These are phyloP conservation scores for Quercus cerris DNA, from an alignment of 306 rosid species.

Conservation along the genomic window DNA sequence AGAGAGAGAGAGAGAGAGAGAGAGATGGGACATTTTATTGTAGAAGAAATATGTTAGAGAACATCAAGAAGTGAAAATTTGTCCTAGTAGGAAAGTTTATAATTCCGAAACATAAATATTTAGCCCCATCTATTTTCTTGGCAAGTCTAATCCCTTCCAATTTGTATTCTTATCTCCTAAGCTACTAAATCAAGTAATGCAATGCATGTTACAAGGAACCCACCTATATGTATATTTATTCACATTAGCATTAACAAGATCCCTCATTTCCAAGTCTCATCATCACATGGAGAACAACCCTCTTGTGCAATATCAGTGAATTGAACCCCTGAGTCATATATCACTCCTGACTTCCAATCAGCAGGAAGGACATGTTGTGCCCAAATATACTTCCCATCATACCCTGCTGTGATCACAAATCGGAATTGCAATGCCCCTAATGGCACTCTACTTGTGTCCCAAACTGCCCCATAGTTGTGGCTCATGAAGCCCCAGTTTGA, in stretches of 20 bases:
- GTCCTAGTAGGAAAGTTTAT: neutral
- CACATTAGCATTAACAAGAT: neutral
- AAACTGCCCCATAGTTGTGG: slow-evolving; percentile 66
- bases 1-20: no score
- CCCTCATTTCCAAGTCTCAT: slow-evolving; percentile 36
- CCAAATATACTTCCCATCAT: slow-evolving; percentile 74
- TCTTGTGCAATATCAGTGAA: slow-evolving; percentile 70
- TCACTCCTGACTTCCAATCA: slow-evolving; percentile 54
- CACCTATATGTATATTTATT: neutral
- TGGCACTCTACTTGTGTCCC: slow-evolving; percentile 81
- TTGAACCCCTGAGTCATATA: slow-evolving; percentile 66
- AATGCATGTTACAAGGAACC: no score
- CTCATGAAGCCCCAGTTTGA: slow-evolving; percentile 61
- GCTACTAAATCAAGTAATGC: neutral
- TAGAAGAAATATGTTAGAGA: neutral
- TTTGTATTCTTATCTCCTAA: neutral
- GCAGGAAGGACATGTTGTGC: slow-evolving; percentile 70
- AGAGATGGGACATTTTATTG: neutral
- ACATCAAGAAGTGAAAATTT: neutral
- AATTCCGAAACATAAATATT: neutral
- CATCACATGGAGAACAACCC: slow-evolving; percentile 60
- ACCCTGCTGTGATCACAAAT: slow-evolving; percentile 62
- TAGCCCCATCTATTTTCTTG: neutral
- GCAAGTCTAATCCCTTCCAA: neutral
- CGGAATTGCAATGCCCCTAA: slow-evolving; percentile 67